phyloP scores from a whole-genome alignment of 331 rosid species.

The Quercus lobata region DNA sequence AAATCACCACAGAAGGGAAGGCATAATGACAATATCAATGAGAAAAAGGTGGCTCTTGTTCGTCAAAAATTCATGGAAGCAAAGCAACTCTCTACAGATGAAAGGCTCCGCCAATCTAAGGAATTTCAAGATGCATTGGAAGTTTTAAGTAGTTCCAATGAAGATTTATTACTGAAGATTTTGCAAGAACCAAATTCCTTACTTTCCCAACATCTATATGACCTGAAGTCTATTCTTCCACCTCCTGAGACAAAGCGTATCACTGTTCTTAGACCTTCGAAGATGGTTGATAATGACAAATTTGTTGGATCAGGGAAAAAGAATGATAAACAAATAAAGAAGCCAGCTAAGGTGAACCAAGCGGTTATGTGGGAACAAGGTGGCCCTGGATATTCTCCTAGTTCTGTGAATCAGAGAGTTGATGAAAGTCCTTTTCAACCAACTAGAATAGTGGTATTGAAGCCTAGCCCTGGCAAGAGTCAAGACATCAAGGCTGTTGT shows the following conservation, averaged over 20 bases:
- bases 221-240: slow-evolving; percentile 44
- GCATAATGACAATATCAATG: slow-evolving; percentile 42
- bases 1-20: slow-evolving; percentile 58
- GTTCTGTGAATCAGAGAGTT: slow-evolving; percentile 36
- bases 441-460: slow-evolving; percentile 83
- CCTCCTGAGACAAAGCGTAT: slow-evolving; percentile 54
- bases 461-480: slow-evolving; percentile 70
- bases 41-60: slow-evolving; percentile 62
- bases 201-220: slow-evolving; percentile 52
- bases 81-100: slow-evolving; percentile 60
- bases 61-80: slow-evolving; percentile 73
- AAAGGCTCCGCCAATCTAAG: slow-evolving; percentile 60
- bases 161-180: slow-evolving; percentile 63
- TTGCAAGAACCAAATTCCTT: slow-evolving; percentile 56
- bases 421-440: slow-evolving; percentile 63
- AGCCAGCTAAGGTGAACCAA: slow-evolving; percentile 36
- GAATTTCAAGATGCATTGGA: slow-evolving; percentile 80
- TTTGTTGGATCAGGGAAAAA: slow-evolving; percentile 36
- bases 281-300: slow-evolving; percentile 53
- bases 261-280: slow-evolving; percentile 84
- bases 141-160: slow-evolving; percentile 76
- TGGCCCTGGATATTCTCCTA: slow-evolving; percentile 32
- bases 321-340: slow-evolving; percentile 41
- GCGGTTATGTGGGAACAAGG: slow-evolving; percentile 43
- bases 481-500: slow-evolving; percentile 43